Conservation (phyloP, 306 rosid species). For the Urtica urens region DNA sequence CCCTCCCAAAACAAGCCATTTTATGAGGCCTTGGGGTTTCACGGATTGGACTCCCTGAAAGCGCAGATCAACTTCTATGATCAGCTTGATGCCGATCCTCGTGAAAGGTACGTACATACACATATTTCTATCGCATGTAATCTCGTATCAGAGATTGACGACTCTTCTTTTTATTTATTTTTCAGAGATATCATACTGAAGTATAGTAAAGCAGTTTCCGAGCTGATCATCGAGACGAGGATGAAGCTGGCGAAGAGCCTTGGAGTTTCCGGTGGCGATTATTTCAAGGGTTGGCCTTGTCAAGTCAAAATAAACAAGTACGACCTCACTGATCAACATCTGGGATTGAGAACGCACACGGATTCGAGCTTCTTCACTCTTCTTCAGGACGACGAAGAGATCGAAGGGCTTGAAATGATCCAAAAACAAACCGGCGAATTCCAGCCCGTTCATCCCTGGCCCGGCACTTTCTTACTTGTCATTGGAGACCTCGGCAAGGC, state of each 20-base stretch:
- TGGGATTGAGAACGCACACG: constrained; percentile 45
- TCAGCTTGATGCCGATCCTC: too few species aligned
- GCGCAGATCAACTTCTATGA: too few species aligned
- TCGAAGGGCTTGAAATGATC: constrained; percentile 54
- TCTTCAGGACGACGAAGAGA: constrained; percentile 59
- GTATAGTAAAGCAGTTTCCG: constrained; percentile 34
- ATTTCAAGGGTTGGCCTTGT: constrained; percentile 36
- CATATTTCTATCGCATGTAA: too few species aligned
- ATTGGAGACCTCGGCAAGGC: constrained; percentile 49
- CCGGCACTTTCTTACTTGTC: constrained; percentile 35
- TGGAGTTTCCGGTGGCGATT: constrained; percentile 21
- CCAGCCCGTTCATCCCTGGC: constrained; percentile 27
- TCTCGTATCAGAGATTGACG: too few species aligned
- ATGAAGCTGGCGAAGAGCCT: constrained; percentile 33
- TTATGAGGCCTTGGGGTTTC: too few species aligned
- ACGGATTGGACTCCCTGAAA: too few species aligned
- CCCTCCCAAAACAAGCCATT: too few species aligned
- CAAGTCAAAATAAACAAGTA: constrained; percentile 55
- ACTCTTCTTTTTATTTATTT: too few species aligned
- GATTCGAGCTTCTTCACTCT: constrained; percentile 46
- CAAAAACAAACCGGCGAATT: constrained; percentile 25
- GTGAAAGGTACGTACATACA: too few species aligned
- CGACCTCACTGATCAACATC: constrained; percentile 31
- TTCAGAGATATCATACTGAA: constrained; percentile 18
- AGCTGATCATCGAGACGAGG: constrained; percentile 23